phyloP scores from a whole-genome alignment of 129 eudicot species.

The Silybum marianum region DNA sequence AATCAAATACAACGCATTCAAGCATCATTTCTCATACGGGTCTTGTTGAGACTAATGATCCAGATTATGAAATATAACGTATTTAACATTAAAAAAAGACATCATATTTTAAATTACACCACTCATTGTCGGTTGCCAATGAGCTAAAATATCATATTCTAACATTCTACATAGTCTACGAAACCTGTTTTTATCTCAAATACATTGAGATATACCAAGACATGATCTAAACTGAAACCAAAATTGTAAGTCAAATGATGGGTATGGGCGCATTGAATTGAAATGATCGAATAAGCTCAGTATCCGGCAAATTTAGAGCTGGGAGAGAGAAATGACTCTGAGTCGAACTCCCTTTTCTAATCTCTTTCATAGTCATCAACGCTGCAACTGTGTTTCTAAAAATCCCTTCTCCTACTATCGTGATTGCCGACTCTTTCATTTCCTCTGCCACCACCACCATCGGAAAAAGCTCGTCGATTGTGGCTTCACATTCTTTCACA shows the following conservation, averaged over 20 bases:
- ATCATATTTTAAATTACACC: not conserved
- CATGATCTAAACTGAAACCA: not conserved
- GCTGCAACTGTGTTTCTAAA: constrained; percentile 89
- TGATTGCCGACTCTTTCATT: constrained; percentile 22
- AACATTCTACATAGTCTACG: not conserved
- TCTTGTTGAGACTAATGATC: not conserved
- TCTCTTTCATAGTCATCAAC: constrained; percentile 76
- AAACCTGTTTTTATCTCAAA: not conserved
- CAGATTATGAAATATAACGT: not conserved
- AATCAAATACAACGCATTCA: not conserved
- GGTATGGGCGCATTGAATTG: constrained; percentile 61
- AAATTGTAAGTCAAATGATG: constrained; percentile 28
- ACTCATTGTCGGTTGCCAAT: not conserved
- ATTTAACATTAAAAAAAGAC: constrained; percentile 1
- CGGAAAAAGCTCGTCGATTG: constrained; percentile 64
- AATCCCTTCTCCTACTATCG: constrained; percentile 66
- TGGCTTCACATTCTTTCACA: constrained; percentile 68
- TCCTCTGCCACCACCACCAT: constrained; percentile 7
- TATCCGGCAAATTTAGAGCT: constrained; percentile 63
- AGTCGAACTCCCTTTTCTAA: constrained; percentile 83
- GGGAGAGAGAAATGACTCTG: constrained; percentile 77
- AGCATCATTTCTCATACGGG: not conserved
- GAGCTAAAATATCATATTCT: constrained; percentile 6
- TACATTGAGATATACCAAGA: constrained; percentile 5
- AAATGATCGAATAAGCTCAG: constrained; percentile 52